Conservation (phyloP, 495 filamentous ascomycete genomes). For the Bacidia gigantensis region DNA sequence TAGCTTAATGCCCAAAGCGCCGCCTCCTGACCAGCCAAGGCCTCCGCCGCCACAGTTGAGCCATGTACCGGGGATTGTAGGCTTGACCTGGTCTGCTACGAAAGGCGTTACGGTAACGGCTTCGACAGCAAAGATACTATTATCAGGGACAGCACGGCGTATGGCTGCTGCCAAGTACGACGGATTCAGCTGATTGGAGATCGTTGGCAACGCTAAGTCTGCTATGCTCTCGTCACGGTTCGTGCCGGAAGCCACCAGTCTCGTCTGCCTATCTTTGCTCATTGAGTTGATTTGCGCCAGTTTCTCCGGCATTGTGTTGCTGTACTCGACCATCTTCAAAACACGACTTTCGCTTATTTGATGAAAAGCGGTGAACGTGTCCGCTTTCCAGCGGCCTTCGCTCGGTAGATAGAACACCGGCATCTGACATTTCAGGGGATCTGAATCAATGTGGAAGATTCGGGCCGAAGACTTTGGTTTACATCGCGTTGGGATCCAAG, state of each 20-base stretch:
- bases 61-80: slow-evolving; percentile 65
- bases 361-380: slow-evolving; percentile 53
- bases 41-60: slow-evolving; percentile 93
- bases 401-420: slow-evolving; percentile 69
- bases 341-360: slow-evolving; percentile 30
- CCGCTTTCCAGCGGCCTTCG: slow-evolving; percentile 60
- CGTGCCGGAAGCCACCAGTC: slow-evolving; percentile 47
- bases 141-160: slow-evolving; percentile 48
- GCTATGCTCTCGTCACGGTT: slow-evolving; percentile 45
- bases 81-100: slow-evolving; percentile 70
- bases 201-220: slow-evolving; percentile 37
- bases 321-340: no score
- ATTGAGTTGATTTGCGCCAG: no score
- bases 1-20: slow-evolving; percentile 74
- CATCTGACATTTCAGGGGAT: slow-evolving; percentile 80
- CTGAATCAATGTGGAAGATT: slow-evolving; percentile 73
- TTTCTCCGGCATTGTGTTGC: no score
- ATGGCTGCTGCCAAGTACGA: slow-evolving; percentile 56
- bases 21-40: slow-evolving; percentile 91
- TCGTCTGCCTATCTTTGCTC: no score
- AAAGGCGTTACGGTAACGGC: slow-evolving; percentile 71
- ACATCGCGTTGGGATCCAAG: slow-evolving; percentile 54
- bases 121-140: slow-evolving; percentile 78
- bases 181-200: slow-evolving; percentile 53
- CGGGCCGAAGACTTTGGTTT: slow-evolving; percentile 41